Percentiles rank a stretch among this genome's conserved stretches.
These are phyloP conservation scores for Marasmius oreades DNA, from an alignment of 1,284 basidiomycete genomes.

Conservation along the genomic window DNA sequence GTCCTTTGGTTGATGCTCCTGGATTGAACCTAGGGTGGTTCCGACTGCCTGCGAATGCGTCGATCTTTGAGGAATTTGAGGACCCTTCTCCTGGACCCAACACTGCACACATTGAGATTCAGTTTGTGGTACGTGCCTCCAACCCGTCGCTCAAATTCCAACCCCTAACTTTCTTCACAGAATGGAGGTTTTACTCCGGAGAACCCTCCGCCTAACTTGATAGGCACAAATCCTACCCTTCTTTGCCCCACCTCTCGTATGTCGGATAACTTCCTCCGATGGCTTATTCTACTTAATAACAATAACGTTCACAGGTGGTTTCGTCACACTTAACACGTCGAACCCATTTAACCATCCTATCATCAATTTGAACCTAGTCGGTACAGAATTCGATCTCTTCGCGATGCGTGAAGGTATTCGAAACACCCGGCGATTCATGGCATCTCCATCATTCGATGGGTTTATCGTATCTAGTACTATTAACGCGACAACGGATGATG, in stretches of 20 bases:
- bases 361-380: constrained; percentile 18
- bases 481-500: constrained; percentile 15
- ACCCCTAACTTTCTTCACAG: background rate
- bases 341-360: constrained; percentile 19
- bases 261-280: constrained; percentile 8
- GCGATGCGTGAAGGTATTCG: constrained; percentile 19
- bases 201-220: constrained; percentile 20
- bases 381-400: constrained; percentile 17
- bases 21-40: constrained; percentile 16
- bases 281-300: background rate
- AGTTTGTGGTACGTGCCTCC: constrained; percentile 12
- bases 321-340: constrained; percentile 14
- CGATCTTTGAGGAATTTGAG: constrained; percentile 10
- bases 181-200: background rate
- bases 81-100: constrained; percentile 17
- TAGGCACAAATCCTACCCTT: constrained; percentile 23
- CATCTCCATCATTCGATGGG: constrained; percentile 16
- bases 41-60: constrained; percentile 8
- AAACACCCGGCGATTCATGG: constrained; percentile 15
- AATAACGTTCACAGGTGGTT: constrained; percentile 12
- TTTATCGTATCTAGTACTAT: constrained; percentile 16
- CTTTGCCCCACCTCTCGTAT: constrained; percentile 32
- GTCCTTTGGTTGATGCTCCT: constrained; percentile 16
- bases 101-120: constrained; percentile 18
- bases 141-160: background rate